Evolutionary conservation across 2,329 filamentous ascomycete species (phyloP), one percentile per base, ranked within the genome.

Genomic region (Neurospora sp.): DNA sequence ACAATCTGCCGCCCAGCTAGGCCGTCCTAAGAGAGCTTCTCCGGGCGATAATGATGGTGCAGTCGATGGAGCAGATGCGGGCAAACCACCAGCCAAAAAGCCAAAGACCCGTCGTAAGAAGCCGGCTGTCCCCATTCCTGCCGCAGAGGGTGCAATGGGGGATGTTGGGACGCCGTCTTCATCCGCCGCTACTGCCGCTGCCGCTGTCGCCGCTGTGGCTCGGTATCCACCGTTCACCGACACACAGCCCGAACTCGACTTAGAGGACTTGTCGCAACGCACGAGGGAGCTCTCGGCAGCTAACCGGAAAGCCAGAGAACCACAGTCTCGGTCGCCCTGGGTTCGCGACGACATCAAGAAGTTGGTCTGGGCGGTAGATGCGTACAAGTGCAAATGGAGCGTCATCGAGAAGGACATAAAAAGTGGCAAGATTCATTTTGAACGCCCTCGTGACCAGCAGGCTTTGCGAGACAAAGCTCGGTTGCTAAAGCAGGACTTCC

Each of bases 391-490:
- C 74, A 79, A 79, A 38, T 84, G 82, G 82, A 78, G 77, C 62
- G 70, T 69, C 4, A 82, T 83, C 67, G 78, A 79, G 68, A 75
- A 74, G 65, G 74, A 73, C 12, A 75, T 76, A 62, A 74, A 71
- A 36, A 52, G 74, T 5, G 77, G 80, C 37, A 74, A 74, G 0
- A 39, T 79, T 19, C 70, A 69, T 1, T 86, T 86, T 69, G 79
- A 84, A 62, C 73, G 77, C 17, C 75, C 75, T 1, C 84, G 86
- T 67, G 82, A 83, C 73, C 86, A 87, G 78, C 86, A 87, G 76
- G 83, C 84, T 4, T 81, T 86, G 70, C 85, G 86, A 6, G 86
- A 88, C 80, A 86, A 85, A 77, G 86, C 86, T n/a, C 83, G 86
- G 67, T 83, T 86, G 69, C 73, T 87, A 69, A 88, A 88, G 78